phyloP scores from a whole-genome alignment of 768 basidiomycete species.

The Calocera viscosa region DNA sequence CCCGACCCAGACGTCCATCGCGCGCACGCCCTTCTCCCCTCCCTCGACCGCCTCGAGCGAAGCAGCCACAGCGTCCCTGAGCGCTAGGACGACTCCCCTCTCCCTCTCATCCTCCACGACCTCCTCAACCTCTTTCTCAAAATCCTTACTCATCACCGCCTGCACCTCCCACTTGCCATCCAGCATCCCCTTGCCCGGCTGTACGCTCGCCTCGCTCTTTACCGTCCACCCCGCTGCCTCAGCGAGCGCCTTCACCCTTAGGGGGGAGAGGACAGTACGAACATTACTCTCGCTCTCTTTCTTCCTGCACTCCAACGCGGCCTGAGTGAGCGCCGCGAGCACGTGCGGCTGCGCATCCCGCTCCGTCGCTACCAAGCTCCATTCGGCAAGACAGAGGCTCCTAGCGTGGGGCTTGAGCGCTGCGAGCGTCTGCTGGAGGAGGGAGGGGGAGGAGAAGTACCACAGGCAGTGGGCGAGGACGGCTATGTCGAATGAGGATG shows the following conservation, averaged over 20 bases:
- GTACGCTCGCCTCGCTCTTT: slow-evolving; percentile 19
- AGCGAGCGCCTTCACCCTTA: slow-evolving; percentile 24
- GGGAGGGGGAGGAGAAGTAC: slow-evolving; percentile 32
- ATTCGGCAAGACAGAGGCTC: slow-evolving; percentile 29
- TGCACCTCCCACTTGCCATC: slow-evolving; percentile 32
- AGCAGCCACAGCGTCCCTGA: slow-evolving; percentile 24
- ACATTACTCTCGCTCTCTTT: slow-evolving; percentile 25
- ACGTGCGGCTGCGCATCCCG: slow-evolving; percentile 25
- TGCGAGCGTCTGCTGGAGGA: slow-evolving; percentile 24
- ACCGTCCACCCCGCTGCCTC: slow-evolving; percentile 19
- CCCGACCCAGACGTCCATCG: slow-evolving; percentile 29
- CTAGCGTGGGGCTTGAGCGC: slow-evolving; percentile 21
- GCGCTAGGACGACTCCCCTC: slow-evolving; percentile 25
- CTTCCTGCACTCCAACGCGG: slow-evolving; percentile 27
- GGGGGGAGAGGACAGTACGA: slow-evolving; percentile 30
- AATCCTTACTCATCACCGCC: slow-evolving; percentile 19
- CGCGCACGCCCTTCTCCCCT: slow-evolving; percentile 18
- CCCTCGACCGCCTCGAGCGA: slow-evolving; percentile 14
- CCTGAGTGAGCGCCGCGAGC: slow-evolving; percentile 30
- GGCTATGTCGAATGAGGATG: slow-evolving; percentile 22
- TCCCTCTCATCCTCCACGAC: slow-evolving; percentile 26
- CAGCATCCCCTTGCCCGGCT: slow-evolving; percentile 21
- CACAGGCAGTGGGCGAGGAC: slow-evolving; percentile 31
- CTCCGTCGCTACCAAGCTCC: slow-evolving; percentile 22
- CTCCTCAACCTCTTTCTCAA: slow-evolving; percentile 22